Evolutionary conservation across 768 basidiomycete species (phyloP), one percentile per base, ranked within the genome.

Genomic region (Collybiopsis luxurians): DNA sequence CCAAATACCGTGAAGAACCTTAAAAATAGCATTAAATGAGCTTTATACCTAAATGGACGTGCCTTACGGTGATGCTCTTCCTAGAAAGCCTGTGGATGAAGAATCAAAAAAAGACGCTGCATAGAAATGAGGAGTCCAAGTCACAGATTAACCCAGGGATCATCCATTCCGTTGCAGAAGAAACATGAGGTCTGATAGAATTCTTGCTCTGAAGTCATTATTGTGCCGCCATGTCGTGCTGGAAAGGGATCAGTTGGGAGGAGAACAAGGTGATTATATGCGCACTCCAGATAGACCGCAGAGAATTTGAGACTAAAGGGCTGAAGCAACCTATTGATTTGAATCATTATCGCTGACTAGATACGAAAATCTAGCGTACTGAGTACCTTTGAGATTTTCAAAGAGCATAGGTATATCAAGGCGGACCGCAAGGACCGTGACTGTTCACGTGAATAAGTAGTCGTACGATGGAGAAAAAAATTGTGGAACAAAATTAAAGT

Each of bases 1-100:
- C 53, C 53, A 54, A 30, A 40, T 43, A 24, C 10, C 40, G 30
- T 54, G 53, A 42, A 54, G 43, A 19, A 54, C 53, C 53, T 54
- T 10, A 9, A 34, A 27, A 24, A 28, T 28, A 6, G 7, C 12
- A 27, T 39, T 13, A 53, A 3, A 36, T 36, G 30, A 15, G 26
- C 23, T 15, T 9, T 15, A 9, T 13, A 42, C 4, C 9, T 0
- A 40, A 4, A 42, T 30, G 26, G 19, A 10, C 10, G 17, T 10
- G 17, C n/a, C 53, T 26, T 54, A 54, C 53, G 27, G 31, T 54
- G 39, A 54, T 26, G 30, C 31, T 43, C 19, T 54, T 54, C 10
- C 43, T 27, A 15, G 43, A 43, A 34, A 54, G 53, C 43, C 53
- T 54, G 11, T 12, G 17, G 15, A 54, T 4, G 10, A 27, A 23